Conservation (phyloP, 495 filamentous ascomycete species). For the Rhizodiscina lignyota region DNA sequence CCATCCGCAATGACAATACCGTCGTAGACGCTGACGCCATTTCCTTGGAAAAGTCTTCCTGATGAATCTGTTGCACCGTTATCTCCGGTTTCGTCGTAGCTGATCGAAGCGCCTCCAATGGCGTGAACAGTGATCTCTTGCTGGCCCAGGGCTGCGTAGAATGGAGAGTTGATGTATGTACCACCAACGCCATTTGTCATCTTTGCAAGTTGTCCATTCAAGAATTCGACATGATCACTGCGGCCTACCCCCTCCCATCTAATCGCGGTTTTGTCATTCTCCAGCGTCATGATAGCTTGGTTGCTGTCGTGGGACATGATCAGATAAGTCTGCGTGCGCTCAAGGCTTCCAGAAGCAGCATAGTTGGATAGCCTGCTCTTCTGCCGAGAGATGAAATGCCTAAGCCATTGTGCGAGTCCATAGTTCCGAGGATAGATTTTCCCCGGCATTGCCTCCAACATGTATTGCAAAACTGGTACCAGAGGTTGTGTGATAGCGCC, state of each 20-base stretch:
- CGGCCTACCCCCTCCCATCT: conserved; percentile 40
- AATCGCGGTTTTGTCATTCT: conserved; percentile 41
- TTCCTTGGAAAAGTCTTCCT: conserved; percentile 41
- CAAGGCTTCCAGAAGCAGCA: conserved; percentile 34
- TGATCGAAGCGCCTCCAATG: conserved; percentile 53
- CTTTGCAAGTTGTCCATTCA: conserved; percentile 33
- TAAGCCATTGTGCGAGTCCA: conserved; percentile 25
- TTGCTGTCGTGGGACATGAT: conserved; percentile 58
- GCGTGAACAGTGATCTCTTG: conserved; percentile 47
- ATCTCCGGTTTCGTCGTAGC: conserved; percentile 35
- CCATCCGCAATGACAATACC: conserved; percentile 48
- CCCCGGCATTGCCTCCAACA: conserved; percentile 39
- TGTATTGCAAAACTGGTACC: conserved; percentile 34
- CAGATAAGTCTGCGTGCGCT: conserved; percentile 47
- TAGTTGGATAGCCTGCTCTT: conserved; percentile 38
- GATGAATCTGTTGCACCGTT: conserved; percentile 47
- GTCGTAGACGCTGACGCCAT: conserved; percentile 29
- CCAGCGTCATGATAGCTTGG: conserved; percentile 39
- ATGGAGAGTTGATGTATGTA: conserved; percentile 38
- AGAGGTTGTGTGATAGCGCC: conserved; percentile 43
- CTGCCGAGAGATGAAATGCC: conserved; percentile 30
- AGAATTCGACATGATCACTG: conserved; percentile 33
- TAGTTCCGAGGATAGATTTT: conserved; percentile 27
- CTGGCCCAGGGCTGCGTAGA: conserved; percentile 33
- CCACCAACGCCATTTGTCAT: conserved; percentile 40